Conservation (phyloP, 176 grass and related monocot species). For the Oryza meyeriana region DNA sequence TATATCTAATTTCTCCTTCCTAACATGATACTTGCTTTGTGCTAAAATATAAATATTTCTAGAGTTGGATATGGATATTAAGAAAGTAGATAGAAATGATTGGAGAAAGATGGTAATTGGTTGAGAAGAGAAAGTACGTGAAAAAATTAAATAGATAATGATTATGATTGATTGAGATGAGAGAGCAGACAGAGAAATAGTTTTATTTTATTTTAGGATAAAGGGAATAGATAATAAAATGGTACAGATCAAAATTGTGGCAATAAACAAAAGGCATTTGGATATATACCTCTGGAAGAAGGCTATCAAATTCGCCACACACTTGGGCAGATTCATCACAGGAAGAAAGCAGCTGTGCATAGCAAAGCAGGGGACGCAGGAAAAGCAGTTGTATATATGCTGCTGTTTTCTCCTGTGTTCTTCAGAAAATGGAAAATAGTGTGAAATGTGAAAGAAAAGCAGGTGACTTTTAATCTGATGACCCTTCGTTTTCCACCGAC, state of each 20-base stretch:
- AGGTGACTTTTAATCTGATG: background rate
- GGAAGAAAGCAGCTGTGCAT: background rate
- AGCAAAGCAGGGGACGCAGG: background rate
- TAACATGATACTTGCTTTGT: too few relatives aligned
- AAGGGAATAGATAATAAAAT: too few relatives aligned
- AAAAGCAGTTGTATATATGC: background rate
- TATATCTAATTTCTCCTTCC: too few relatives aligned
- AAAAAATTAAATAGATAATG: too few relatives aligned
- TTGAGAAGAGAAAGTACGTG: too few relatives aligned
- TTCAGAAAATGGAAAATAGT: background rate
- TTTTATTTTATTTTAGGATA: too few relatives aligned
- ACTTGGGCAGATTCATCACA: constrained; percentile 23
- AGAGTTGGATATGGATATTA: too few relatives aligned
- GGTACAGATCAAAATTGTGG: background rate
- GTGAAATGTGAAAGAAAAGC: background rate
- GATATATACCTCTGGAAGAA: constrained; percentile 34
- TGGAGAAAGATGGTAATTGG: too few relatives aligned
- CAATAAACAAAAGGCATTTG: background rate
- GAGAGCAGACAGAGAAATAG: too few relatives aligned
- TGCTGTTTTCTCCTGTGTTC: background rate
- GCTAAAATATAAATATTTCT: too few relatives aligned
- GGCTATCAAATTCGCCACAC: constrained; percentile 16
- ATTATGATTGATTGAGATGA: too few relatives aligned
- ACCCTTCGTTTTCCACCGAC: background rate
- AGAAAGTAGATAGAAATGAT: too few relatives aligned